These are phyloP conservation scores for Russula compacta DNA, from an alignment of 768 basidiomycete species.

Conservation along the genomic window DNA sequence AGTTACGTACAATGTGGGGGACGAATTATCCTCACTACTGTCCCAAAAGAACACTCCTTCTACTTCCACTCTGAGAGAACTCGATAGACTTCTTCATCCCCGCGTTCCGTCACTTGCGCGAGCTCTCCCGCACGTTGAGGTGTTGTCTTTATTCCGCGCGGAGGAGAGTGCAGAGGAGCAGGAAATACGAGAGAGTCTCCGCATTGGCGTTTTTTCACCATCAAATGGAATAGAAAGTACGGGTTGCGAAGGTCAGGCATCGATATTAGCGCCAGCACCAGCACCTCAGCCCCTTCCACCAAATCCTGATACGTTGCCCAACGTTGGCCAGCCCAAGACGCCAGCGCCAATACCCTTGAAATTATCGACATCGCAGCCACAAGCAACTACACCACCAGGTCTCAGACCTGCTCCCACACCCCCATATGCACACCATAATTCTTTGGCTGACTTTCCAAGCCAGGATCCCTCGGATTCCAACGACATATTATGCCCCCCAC, in stretches of 20 bases:
- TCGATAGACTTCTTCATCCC: constrained; percentile 68
- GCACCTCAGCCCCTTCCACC: background rate
- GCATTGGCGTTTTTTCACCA: constrained; percentile 25
- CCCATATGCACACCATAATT: background rate
- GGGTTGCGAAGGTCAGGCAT: background rate
- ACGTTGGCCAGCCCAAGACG: background rate
- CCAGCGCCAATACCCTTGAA: background rate
- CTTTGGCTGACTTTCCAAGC: background rate
- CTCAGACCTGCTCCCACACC: background rate
- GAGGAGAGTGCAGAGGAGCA: constrained; percentile 62
- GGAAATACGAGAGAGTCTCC: constrained; percentile 35
- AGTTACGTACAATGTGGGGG: constrained; percentile 22
- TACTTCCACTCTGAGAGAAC: constrained; percentile 11
- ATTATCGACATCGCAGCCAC: background rate
- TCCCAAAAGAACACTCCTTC: background rate
- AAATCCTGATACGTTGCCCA: background rate
- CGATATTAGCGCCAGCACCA: background rate
- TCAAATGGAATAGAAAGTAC: background rate
- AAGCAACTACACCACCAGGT: background rate
- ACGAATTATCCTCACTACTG: constrained; percentile 24
- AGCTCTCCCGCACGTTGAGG: constrained; percentile 53
- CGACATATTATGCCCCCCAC: background rate
- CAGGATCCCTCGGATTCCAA: background rate
- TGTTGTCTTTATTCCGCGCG: constrained; percentile 47
- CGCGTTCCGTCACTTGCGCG: constrained; percentile 69